A percentile compares a stretch with the other conserved stretches of the same genome.
phyloP scores from a whole-genome alignment of 768 basidiomycete genomes.

The Auriscalpium orientale region DNA sequence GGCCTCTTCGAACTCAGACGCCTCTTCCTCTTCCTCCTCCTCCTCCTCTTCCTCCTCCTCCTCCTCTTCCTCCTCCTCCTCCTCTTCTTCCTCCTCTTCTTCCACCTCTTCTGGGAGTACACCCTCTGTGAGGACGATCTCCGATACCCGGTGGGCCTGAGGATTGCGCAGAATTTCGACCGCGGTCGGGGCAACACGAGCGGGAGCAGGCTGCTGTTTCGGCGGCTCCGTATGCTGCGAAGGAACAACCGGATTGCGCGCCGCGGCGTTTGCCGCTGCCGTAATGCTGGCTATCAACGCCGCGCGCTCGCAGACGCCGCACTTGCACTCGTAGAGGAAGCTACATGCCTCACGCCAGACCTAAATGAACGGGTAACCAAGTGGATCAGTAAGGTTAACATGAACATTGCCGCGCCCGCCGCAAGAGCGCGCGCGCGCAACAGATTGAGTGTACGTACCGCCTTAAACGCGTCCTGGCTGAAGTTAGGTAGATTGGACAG shows the following conservation, averaged over 20 bases:
- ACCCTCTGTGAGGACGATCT: slow-evolving; percentile 22
- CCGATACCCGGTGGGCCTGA: not conserved
- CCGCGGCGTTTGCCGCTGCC: slow-evolving; percentile 20
- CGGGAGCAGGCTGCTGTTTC: not conserved
- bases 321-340: slow-evolving; percentile 64
- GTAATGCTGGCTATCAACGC: slow-evolving; percentile 42
- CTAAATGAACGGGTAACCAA: slow-evolving; percentile 26
- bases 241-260: slow-evolving; percentile 17
- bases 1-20: slow-evolving; percentile 12
- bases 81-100: slow-evolving; percentile 11
- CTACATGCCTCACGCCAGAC: slow-evolving; percentile 70
- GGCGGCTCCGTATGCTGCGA: slow-evolving; percentile 13
- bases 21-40: slow-evolving; percentile 29
- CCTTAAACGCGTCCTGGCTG: slow-evolving; percentile 1
- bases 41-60: slow-evolving; percentile 28
- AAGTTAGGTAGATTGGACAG: slow-evolving; percentile 38
- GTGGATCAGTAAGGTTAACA: slow-evolving; percentile 1
- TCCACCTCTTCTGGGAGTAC: slow-evolving; percentile 4
- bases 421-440: slow-evolving; percentile 18
- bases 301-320: slow-evolving; percentile 67
- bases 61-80: slow-evolving; percentile 18
- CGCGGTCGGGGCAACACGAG: slow-evolving; percentile 2
- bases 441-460: slow-evolving; percentile 27
- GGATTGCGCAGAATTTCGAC: not conserved
- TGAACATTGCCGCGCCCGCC: not conserved